These are phyloP conservation scores for Geotrichum carabidarum DNA, from an alignment of 1,139 yeast species.

Conservation along the genomic window DNA sequence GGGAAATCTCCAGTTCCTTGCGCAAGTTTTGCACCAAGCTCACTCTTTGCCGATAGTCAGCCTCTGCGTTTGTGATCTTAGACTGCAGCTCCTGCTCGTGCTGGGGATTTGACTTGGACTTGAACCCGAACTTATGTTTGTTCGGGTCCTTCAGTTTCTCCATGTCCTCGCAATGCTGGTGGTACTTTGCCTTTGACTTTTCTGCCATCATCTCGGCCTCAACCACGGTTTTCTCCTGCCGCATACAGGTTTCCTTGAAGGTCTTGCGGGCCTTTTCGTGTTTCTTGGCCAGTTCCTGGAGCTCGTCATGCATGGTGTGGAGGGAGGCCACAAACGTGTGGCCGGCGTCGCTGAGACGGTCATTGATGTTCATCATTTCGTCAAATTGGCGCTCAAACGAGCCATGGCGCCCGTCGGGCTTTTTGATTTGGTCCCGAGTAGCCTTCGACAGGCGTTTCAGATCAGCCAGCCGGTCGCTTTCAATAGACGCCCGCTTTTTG, in stretches of 20 bases:
- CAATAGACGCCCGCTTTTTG: constrained; percentile 71
- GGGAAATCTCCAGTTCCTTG: constrained; percentile 62
- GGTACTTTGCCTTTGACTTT: constrained; percentile 79
- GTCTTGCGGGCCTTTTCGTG: constrained; percentile 67
- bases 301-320: constrained; percentile 80
- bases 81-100: constrained; percentile 85
- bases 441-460: constrained; percentile 60
- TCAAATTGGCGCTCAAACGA: constrained; percentile 65
- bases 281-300: constrained; percentile 64
- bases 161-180: constrained; percentile 76
- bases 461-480: constrained; percentile 73
- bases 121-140: constrained; percentile 58
- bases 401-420: constrained; percentile 51
- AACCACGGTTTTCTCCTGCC: constrained; percentile 74
- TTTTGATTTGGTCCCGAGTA: constrained; percentile 50
- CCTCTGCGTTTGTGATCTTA: constrained; percentile 78
- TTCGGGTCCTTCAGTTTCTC: constrained; percentile 84
- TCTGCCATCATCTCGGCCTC: constrained; percentile 83
- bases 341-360: constrained; percentile 66
- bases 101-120: constrained; percentile 75
- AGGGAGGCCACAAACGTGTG: constrained; percentile 72
- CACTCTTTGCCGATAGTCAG: constrained; percentile 76
- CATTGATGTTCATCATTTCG: constrained; percentile 70
- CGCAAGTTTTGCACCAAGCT: constrained; percentile 66
- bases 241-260: constrained; percentile 73